A percentile compares a stretch with the other conserved stretches of the same genome.
phyloP scores from a whole-genome alignment of 2,329 filamentous ascomycete species.

The Aspergillus novoparasiticus region DNA sequence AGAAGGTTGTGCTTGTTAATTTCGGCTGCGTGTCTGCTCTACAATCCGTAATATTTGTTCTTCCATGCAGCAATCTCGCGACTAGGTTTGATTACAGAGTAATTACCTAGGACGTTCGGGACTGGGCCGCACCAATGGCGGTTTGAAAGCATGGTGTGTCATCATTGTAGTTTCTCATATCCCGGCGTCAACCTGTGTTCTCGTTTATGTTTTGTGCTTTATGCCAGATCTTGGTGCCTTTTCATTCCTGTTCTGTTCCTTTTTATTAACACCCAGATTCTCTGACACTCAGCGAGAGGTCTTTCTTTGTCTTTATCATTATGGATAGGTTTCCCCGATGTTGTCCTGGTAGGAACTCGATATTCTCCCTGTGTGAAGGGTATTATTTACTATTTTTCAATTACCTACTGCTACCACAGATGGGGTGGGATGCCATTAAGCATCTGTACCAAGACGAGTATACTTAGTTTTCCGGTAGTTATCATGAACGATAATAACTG shows the following conservation, averaged over 20 bases:
- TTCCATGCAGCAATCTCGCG: slow-evolving; percentile 11
- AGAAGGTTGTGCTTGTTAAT: slow-evolving; percentile 86
- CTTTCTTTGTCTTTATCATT: neutral
- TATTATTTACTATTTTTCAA: neutral
- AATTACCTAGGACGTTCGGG: neutral
- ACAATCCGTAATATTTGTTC: slow-evolving; percentile 9
- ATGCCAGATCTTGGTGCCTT: slow-evolving; percentile 13
- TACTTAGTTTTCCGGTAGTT: neutral
- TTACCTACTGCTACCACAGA: neutral
- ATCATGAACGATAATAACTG: neutral
- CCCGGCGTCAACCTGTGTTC: slow-evolving; percentile 11
- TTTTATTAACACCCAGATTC: neutral
- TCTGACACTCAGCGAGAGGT: neutral
- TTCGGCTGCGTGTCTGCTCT: slow-evolving; percentile 8
- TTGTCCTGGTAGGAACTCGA: neutral
- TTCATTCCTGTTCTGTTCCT: slow-evolving; percentile 1
- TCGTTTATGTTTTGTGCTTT: slow-evolving; percentile 7
- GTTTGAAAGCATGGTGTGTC: slow-evolving; percentile 11
- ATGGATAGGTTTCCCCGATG: neutral
- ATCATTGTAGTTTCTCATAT: slow-evolving; percentile 9
- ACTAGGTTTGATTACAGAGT: slow-evolving; percentile 15
- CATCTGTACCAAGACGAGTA: neutral
- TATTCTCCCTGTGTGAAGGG: neutral
- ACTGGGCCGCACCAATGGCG: neutral
- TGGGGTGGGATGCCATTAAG: neutral